These are phyloP conservation scores for Naganishia vaughanmartiniae DNA, from an alignment of 768 basidiomycete genomes.

Conservation along the genomic window DNA sequence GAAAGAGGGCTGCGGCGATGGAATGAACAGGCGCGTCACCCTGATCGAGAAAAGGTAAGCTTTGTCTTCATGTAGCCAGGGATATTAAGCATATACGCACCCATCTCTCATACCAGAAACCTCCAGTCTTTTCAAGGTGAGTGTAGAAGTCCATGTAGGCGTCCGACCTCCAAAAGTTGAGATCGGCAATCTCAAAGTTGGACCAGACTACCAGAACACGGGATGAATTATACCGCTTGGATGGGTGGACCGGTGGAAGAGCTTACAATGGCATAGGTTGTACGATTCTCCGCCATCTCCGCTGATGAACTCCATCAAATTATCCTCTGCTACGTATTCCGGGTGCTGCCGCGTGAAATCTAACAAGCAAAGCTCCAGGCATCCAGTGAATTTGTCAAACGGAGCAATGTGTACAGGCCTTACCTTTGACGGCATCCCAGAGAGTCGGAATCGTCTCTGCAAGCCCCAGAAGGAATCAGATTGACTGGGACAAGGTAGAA, in stretches of 20 bases:
- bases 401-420: constrained; percentile 13
- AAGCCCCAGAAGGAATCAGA: no score
- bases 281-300: constrained; percentile 70
- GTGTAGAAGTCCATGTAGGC: constrained; percentile 81
- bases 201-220: constrained; percentile 65
- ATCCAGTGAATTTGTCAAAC: not conserved
- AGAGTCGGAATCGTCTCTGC: constrained; percentile 75
- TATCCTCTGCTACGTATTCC: constrained; percentile 62
- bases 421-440: constrained; percentile 72
- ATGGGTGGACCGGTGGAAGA: not conserved
- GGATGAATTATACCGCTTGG: not conserved
- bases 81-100: constrained; percentile 50
- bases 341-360: constrained; percentile 69
- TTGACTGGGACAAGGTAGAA: no score
- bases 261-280: constrained; percentile 71
- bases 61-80: not conserved
- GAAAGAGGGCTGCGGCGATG: constrained; percentile 82
- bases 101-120: constrained; percentile 78
- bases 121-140: constrained; percentile 71
- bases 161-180: constrained; percentile 79
- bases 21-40: constrained; percentile 91
- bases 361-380: constrained; percentile 42
- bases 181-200: constrained; percentile 79
- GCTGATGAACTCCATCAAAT: constrained; percentile 72
- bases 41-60: constrained; percentile 59